phyloP scores from a whole-genome alignment of 108 stramenopile genomes.

The Cyclotella atomus region DNA sequence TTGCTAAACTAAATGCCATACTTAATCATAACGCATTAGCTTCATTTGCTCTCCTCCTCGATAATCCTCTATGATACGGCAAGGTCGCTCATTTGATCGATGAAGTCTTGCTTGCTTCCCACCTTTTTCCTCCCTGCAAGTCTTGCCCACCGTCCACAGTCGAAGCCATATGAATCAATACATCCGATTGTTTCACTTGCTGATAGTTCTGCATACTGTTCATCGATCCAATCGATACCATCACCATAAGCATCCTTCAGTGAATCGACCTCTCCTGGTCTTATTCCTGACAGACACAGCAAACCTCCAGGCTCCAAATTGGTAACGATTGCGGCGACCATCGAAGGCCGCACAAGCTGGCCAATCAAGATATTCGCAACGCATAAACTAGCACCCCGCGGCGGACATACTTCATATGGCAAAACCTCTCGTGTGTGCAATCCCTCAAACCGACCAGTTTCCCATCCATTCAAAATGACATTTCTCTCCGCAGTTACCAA shows the following conservation, averaged over 20 bases:
- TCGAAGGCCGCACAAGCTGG: slow-evolving; percentile 55
- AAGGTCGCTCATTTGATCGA: slow-evolving; percentile 56
- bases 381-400: slow-evolving; percentile 42
- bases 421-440: slow-evolving; percentile 53
- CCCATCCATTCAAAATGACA: slow-evolving; percentile 43
- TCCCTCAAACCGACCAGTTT: slow-evolving; percentile 36
- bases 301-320: slow-evolving; percentile 47
- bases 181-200: slow-evolving; percentile 38
- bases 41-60: no score
- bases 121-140: slow-evolving; percentile 45
- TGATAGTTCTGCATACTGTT: slow-evolving; percentile 52
- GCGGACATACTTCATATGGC: slow-evolving; percentile 41
- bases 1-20: slow-evolving; percentile 1
- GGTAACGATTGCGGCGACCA: slow-evolving; percentile 57
- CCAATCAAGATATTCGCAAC: slow-evolving; percentile 63
- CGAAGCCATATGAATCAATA: slow-evolving; percentile 59
- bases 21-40: background rate
- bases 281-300: slow-evolving; percentile 56
- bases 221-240: slow-evolving; percentile 52
- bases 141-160: slow-evolving; percentile 54
- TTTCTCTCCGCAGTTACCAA: slow-evolving; percentile 55
- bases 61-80: slow-evolving; percentile 49
- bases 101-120: slow-evolving; percentile 14
- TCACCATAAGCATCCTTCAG: slow-evolving; percentile 50
- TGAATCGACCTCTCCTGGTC: slow-evolving; percentile 53